These are phyloP conservation scores for Dysphania ambrosioides DNA, from an alignment of 148 eudicot genomes.

Conservation along the genomic window DNA sequence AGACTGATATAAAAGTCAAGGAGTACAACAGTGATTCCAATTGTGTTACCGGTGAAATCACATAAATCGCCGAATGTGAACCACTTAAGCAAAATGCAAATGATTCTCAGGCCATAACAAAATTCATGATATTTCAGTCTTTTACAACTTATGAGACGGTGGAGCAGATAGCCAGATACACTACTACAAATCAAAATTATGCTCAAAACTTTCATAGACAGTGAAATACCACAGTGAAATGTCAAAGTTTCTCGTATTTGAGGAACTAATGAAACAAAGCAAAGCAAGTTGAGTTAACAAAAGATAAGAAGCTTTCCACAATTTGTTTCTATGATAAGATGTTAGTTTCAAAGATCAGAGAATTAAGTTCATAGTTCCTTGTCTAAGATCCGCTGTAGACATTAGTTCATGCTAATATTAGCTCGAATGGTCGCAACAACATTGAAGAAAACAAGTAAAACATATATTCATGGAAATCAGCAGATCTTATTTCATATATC, in stretches of 20 bases:
- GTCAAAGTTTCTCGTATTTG: neutral
- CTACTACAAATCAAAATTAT: neutral
- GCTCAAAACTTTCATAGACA: too few species aligned
- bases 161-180: neutral
- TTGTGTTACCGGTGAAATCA: too few species aligned
- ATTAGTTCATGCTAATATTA: neutral
- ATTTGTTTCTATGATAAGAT: neutral
- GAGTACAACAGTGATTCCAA: too few species aligned
- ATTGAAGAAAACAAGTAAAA: neutral
- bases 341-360: neutral
- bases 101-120: too few species aligned
- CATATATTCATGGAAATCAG: too few species aligned
- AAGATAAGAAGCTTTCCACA: neutral
- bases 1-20: neutral
- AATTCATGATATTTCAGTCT: too few species aligned
- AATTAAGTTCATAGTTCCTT: too few species aligned
- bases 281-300: neutral
- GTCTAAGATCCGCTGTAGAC: neutral
- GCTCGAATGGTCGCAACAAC: too few species aligned
- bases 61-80: too few species aligned
- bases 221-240: neutral
- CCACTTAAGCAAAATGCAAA: too few species aligned
- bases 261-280: neutral
- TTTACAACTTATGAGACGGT: neutral
- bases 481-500: neutral